These are phyloP conservation scores for Dissoconium aciculare DNA, from an alignment of 2,329 filamentous ascomycete species.

Conservation along the genomic window DNA sequence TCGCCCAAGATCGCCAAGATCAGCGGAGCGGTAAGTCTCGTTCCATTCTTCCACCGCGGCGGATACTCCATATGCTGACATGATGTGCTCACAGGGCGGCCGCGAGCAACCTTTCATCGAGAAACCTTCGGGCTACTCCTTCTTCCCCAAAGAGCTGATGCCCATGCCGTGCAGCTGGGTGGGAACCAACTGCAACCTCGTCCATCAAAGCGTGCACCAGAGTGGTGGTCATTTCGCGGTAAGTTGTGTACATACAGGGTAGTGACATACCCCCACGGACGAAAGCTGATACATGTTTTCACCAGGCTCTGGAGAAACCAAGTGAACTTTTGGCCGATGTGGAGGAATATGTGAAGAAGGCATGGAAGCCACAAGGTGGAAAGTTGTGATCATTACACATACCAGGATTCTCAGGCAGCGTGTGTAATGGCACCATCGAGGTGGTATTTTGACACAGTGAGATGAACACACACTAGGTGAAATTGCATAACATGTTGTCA, in stretches of 20 bases:
- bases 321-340: slow-evolving; percentile 21
- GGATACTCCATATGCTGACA: no score
- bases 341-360: slow-evolving; percentile 22
- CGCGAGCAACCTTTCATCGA: slow-evolving; percentile 17
- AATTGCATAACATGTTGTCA: no score
- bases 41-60: no score
- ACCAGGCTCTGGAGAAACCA: slow-evolving; percentile 25
- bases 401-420: no score
- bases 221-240: slow-evolving; percentile 28
- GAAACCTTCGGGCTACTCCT: slow-evolving; percentile 31
- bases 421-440: no score
- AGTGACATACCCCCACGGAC: not conserved
- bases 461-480: no score
- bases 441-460: no score
- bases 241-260: slow-evolving; percentile 3
- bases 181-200: slow-evolving; percentile 24
- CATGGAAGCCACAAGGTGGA: slow-evolving; percentile 14
- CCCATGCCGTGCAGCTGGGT: slow-evolving; percentile 26
- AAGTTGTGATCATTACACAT: no score
- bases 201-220: slow-evolving; percentile 26
- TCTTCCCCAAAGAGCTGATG: slow-evolving; percentile 30
- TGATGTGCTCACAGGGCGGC: slow-evolving; percentile 5
- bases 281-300: slow-evolving; percentile 2
- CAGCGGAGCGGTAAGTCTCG: slow-evolving; percentile 3
- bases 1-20: slow-evolving; percentile 9